Percentiles rank a stretch among this genome's conserved stretches.
Conservation (phyloP, 2,329 filamentous ascomycete species). For the Lanzia echinophila region DNA sequence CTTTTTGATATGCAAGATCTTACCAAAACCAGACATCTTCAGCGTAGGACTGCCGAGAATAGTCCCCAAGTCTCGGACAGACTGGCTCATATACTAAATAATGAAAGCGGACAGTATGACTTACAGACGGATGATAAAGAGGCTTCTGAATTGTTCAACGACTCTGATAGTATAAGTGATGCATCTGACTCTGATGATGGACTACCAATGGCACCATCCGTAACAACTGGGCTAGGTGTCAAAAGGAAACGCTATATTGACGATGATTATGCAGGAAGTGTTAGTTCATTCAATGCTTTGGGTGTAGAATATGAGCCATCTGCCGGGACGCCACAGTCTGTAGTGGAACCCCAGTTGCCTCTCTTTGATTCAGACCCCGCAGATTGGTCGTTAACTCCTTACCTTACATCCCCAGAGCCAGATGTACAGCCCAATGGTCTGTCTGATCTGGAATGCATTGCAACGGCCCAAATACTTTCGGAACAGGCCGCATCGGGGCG, state of each 20-base stretch:
- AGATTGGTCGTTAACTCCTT: constrained; percentile 41
- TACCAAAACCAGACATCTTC: constrained; percentile 26
- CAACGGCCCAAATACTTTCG: constrained; percentile 63
- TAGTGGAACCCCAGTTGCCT: constrained; percentile 22
- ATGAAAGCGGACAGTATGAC: constrained; percentile 26
- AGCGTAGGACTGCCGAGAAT: constrained; percentile 16
- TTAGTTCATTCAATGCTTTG: constrained; percentile 25
- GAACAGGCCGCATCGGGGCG: constrained; percentile 58
- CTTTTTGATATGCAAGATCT: constrained; percentile 12
- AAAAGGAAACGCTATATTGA: constrained; percentile 29
- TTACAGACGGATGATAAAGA: constrained; percentile 15
- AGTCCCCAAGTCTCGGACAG: constrained; percentile 20
- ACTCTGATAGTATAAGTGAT: constrained; percentile 35
- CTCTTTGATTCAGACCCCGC: constrained; percentile 29
- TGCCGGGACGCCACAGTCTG: constrained; percentile 21
- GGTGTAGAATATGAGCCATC: constrained; percentile 25
- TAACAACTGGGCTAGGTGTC: constrained; percentile 39
- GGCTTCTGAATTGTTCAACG: constrained; percentile 18
- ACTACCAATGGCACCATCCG: constrained; percentile 42
- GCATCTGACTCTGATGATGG: constrained; percentile 51
- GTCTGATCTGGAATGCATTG: constrained; percentile 55
- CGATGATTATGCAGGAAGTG: constrained; percentile 23
- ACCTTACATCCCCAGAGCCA: constrained; percentile 55
- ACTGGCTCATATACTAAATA: constrained; percentile 38
- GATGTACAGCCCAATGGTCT: constrained; percentile 23